phyloP scores from a whole-genome alignment of 2,329 filamentous ascomycete species.

The Colletotrichum zoysiae region DNA sequence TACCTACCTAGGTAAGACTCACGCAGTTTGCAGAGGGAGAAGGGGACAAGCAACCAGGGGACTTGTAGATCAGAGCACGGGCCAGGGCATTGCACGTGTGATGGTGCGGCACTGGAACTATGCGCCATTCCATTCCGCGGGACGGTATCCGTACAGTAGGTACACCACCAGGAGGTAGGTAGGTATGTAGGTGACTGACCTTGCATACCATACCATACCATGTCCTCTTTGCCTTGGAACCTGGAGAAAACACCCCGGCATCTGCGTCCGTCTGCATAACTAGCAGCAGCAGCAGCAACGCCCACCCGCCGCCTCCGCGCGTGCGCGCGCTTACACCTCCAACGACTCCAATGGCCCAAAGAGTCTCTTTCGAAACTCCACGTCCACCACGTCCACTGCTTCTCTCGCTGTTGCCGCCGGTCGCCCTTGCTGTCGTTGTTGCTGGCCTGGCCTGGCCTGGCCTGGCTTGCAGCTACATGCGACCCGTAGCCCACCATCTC shows the following conservation, averaged over 20 bases:
- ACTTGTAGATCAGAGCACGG: not conserved
- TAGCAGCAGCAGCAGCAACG: not conserved
- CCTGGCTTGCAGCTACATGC: not conserved
- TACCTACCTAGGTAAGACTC: not conserved
- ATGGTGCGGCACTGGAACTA: not conserved
- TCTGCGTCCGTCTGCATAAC: not conserved
- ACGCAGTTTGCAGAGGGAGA: not conserved
- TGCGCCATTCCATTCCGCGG: not conserved
- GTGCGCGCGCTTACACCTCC: not conserved
- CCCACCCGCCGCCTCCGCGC: not conserved
- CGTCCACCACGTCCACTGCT: not conserved
- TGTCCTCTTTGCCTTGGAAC: not conserved
- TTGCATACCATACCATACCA: too few relatives aligned
- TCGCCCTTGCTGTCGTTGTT: conserved; percentile 8
- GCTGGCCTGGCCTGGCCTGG: not conserved
- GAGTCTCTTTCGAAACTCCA: not conserved
- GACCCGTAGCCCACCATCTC: not conserved
- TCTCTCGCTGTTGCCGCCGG: conserved; percentile 11
- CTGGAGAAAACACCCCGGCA: not conserved
- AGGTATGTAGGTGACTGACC: too few relatives aligned
- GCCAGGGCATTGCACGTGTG: not conserved
- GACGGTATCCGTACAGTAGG: too few relatives aligned
- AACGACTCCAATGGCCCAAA: not conserved
- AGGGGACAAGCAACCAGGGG: not conserved
- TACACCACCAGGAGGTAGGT: too few relatives aligned